These are phyloP conservation scores for Aspergillus carbonarius DNA, from an alignment of 2,329 filamentous ascomycete genomes.

Conservation along the genomic window DNA sequence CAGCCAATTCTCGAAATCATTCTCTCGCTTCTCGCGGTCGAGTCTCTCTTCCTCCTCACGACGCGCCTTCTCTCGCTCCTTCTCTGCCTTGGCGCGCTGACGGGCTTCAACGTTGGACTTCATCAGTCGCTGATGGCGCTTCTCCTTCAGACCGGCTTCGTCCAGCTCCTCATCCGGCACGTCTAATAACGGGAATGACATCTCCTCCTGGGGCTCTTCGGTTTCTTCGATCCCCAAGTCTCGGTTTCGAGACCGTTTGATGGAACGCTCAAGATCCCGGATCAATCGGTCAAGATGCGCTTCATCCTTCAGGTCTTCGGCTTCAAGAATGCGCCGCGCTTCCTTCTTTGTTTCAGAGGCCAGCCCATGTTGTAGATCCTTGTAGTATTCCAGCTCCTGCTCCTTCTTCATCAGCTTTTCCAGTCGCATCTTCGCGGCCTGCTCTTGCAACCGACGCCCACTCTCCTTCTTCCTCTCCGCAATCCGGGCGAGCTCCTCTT, in stretches of 20 bases:
- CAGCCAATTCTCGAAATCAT: conserved; percentile 83
- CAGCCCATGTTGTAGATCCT: conserved; percentile 72
- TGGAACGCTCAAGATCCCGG: conserved; percentile 84
- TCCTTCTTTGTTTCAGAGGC: conserved; percentile 86
- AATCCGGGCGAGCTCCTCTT: conserved; percentile 85
- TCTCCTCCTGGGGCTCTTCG: conserved; percentile 72
- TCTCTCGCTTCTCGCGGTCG: conserved; percentile 80
- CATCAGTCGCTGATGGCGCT: conserved; percentile 85
- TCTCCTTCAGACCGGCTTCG: conserved; percentile 86
- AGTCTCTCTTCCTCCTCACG: conserved; percentile 77
- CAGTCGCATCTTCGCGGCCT: conserved; percentile 94
- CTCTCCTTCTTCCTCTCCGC: conserved; percentile 95
- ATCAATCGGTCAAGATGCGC: conserved; percentile 78
- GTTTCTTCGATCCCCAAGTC: conserved; percentile 86
- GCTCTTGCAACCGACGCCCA: conserved; percentile 85
- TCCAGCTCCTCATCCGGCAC: conserved; percentile 89
- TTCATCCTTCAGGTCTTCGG: conserved; percentile 91
- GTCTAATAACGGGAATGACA: conserved; percentile 83
- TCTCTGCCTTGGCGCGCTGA: conserved; percentile 91
- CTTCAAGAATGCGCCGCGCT: conserved; percentile 77
- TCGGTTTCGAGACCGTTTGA: conserved; percentile 87
- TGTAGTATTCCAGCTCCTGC: conserved; percentile 91
- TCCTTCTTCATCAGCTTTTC: conserved; percentile 96
- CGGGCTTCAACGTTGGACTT: conserved; percentile 95
- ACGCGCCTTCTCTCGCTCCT: conserved; percentile 86